Evolutionary conservation across 768 basidiomycete genomes (phyloP), one percentile per base, ranked within the genome.

Genomic region (Lentinula aciculospora): DNA sequence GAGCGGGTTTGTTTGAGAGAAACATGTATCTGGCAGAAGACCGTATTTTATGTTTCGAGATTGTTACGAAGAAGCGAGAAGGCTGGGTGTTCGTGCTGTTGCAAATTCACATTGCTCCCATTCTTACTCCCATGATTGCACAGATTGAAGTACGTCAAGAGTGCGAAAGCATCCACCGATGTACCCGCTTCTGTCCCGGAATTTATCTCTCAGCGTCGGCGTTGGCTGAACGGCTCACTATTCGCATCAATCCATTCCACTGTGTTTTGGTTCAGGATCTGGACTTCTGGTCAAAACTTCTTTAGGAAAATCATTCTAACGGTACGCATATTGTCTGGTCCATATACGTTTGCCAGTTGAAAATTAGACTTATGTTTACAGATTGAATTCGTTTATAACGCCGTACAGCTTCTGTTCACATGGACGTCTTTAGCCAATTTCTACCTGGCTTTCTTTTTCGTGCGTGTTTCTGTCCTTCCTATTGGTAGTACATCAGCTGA

Each of bases 391-490:
- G 83, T 94, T 63, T 98, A 97, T 74, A 96, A 96, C 64, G 85
- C 86, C 1, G 63, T 95, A 28, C 90, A 94, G 63, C 84, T 98
- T 23, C 40, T 97, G 56, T 97, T 98, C 71, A 89, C 94, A 13
- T 98, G 95, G 95, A 95, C 94, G 8, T 83, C 88, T 15, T 75
- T 96, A 44, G 94, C 92, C 31, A 96, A 95, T 69, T 97, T 94
- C 74, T 97, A 93, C 69, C 78, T 96, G 53, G 90, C 93, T 40
- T 94, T 95, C 77, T 95, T 90, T 81, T 95, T 94, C 72, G 89
- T 92, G 64, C 72, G 89, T 78, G 17, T 47, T 59, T 21, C 8
- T 32, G 34, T 3, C 1, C 8, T n/a, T 64, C 15, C 51, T 58
- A 1, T 65, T 66, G 46, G 29, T 42, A 31, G 32, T 21, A 17